Percentiles rank a stretch among this genome's conserved stretches.
Conservation (phyloP, 1,139 yeast species). For the Yamadazyma aaseri region DNA sequence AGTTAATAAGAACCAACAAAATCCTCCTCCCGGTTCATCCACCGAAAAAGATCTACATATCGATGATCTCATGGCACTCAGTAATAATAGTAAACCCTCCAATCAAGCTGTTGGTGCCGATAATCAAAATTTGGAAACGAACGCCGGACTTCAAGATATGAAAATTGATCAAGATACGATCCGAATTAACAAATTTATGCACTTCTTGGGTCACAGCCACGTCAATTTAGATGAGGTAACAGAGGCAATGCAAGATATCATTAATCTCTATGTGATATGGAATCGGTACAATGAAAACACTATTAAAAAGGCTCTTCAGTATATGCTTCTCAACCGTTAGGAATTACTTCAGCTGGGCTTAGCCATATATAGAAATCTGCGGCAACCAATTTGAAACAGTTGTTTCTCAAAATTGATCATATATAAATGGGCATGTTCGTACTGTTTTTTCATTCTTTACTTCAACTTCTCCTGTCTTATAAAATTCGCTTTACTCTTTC, state of each 20-base stretch:
- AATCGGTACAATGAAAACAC: slow-evolving; percentile 69
- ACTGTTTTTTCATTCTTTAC: no score
- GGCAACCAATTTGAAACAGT: background rate
- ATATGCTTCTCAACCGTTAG: slow-evolving; percentile 37
- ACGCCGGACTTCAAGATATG: slow-evolving; percentile 23
- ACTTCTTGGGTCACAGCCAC: slow-evolving; percentile 71
- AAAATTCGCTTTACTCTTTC: no score
- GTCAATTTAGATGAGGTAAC: slow-evolving; percentile 73
- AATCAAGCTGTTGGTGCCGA: slow-evolving; percentile 2
- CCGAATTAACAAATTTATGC: slow-evolving; percentile 54
- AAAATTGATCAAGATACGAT: slow-evolving; percentile 40
- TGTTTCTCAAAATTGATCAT: no score
- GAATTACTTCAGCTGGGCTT: background rate
- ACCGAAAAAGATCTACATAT: slow-evolving; percentile 25
- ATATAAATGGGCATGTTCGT: background rate
- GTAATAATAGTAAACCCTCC: slow-evolving; percentile 6
- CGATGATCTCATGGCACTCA: slow-evolving; percentile 38
- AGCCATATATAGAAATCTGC: background rate
- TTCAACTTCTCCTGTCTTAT: no score
- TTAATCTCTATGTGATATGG: slow-evolving; percentile 81
- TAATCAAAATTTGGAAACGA: slow-evolving; percentile 16
- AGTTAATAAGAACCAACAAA: slow-evolving; percentile 11
- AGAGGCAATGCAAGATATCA: slow-evolving; percentile 78
- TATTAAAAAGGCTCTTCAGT: slow-evolving; percentile 42
- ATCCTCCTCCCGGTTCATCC: background rate